A percentile compares a stretch with the other conserved stretches of the same genome.
Evolutionary conservation across 306 rosid genomes (phyloP).

Genomic region (Inga laurina): DNA sequence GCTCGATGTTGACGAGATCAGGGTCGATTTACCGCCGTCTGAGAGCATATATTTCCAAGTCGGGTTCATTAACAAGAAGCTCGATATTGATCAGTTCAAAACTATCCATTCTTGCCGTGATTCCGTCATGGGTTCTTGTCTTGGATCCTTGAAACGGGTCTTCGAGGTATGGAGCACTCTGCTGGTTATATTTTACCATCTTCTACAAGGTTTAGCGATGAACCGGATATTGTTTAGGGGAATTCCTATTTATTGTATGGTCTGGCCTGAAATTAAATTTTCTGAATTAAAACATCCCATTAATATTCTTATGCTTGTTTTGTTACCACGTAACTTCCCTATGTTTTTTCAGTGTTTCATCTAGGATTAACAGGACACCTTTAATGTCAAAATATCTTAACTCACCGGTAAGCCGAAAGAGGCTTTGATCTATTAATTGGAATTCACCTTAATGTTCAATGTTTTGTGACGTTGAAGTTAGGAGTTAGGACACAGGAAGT

Average conservation of each 20-base stretch:
- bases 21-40: conserved; percentile 92
- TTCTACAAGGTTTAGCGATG: no score
- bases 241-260: neutral
- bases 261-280: neutral
- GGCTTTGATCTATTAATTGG: neutral
- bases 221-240: neutral
- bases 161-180: conserved; percentile 44
- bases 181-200: neutral
- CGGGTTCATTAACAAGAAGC: conserved; percentile 84
- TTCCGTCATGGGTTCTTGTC: conserved; percentile 34
- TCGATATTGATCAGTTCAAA: conserved; percentile 70
- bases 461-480: neutral
- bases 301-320: neutral
- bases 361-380: neutral
- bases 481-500: neutral
- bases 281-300: neutral
- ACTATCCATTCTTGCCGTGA: conserved; percentile 68
- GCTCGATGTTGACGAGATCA: conserved; percentile 85
- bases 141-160: conserved; percentile 30
- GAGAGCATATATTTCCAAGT: conserved; percentile 76
- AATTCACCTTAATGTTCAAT: neutral
- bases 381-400: neutral
- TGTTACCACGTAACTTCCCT: neutral
- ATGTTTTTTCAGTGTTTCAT: neutral
- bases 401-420: neutral